These are phyloP conservation scores for Trichoderma polysporum DNA, from an alignment of 2,329 filamentous ascomycete species.

Conservation along the genomic window DNA sequence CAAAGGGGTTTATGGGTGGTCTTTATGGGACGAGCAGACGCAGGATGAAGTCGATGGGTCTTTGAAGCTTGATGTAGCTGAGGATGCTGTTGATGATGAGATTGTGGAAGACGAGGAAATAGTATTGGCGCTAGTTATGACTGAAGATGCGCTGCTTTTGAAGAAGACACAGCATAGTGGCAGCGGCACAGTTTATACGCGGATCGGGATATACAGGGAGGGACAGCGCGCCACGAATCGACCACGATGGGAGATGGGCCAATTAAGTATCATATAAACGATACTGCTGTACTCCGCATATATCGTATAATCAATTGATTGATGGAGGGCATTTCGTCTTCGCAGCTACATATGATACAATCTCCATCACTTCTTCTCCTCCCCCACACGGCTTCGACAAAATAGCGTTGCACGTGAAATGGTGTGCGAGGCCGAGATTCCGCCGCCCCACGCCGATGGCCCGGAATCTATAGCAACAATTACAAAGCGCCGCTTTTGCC, in stretches of 20 bases:
- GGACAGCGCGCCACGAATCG: neutral
- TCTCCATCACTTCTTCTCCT: neutral
- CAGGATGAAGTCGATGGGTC: neutral
- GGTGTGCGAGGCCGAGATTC: conserved; percentile 16
- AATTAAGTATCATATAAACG: neutral
- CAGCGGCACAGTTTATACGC: neutral
- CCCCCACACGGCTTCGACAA: neutral
- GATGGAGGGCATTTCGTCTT: neutral
- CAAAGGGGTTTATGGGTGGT: neutral
- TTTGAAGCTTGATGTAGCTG: neutral
- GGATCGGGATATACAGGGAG: neutral
- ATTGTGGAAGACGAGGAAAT: neutral
- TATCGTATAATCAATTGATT: neutral
- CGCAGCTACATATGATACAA: neutral
- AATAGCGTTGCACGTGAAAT: conserved; percentile 18
- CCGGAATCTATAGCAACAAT: neutral
- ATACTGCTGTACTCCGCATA: too few relatives aligned
- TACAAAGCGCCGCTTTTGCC: neutral
- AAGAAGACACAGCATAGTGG: neutral
- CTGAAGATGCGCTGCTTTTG: conserved; percentile 2
- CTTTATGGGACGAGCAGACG: neutral
- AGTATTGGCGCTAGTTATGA: neutral
- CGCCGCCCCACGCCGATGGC: conserved; percentile 13
- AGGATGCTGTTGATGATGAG: neutral
- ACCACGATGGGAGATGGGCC: neutral